Base-by-base conservation (phyloP, 306 rosid genomes). In the Trifolium dubium region DNA sequence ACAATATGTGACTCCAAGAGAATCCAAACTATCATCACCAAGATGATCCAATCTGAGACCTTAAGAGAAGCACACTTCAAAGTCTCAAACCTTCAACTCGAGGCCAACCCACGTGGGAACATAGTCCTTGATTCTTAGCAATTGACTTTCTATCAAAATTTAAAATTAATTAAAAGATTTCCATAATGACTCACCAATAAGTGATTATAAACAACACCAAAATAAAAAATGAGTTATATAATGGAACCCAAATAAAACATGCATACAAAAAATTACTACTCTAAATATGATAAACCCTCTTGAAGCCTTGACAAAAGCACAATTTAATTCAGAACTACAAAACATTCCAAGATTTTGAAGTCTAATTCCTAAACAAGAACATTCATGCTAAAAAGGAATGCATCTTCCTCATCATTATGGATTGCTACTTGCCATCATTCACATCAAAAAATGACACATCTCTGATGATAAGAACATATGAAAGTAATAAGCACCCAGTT, bases 341-440 rank as follows among this genome's bases (percentile, higher is more conserved):
- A 54, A 54, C 60, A 54, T 54, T 54, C 32, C 19, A 54, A 19
- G 2, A 53, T 18, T 53, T 53, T 18, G 13, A 8, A 54, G 60
- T 54, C 60, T 5, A 54, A 19, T 19, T 54, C 60, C 60, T 54
- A 19, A 28, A 28, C n/a, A 28, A 56, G 15, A 11, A 56, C 15
- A 3, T 28, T 29, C 37, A 23, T 56, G 14, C 14, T 28, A 28
- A 56, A 56, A 56, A 56, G 13, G n/a, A 56, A 6, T 10, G 4
- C 63, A 28, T 62, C 67, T 62, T 39, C 67, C 67, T 62, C 12
- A 5, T 63, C 49, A 35, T 62, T 62, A n/a, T n/a, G 34, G 31
- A 55, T 29, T 23, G 62, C 34, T 19, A 23, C 34, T 19, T 23
- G 5, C 34, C 6, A 10, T n/a, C 32, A 10, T 19, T 55, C 62